Evolutionary conservation across 371 early-diverging fungal species (phyloP).

Genomic region (Smittium mucronatum): DNA sequence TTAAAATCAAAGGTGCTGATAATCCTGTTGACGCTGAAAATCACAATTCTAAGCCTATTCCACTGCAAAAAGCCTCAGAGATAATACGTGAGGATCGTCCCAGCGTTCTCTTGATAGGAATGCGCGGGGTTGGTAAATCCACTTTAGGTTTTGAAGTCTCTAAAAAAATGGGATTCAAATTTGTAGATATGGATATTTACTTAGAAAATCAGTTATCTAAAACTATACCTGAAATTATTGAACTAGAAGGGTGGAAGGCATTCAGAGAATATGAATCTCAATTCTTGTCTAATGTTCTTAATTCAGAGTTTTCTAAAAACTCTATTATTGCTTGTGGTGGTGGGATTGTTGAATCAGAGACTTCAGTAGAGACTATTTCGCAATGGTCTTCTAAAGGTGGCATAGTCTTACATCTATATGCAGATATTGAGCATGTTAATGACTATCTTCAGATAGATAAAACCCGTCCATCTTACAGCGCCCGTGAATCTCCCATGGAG

Average conservation of each 20-base stretch:
- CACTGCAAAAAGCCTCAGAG: background rate
- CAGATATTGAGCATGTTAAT: slow-evolving; percentile 67
- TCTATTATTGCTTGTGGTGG: slow-evolving; percentile 88
- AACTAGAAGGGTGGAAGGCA: slow-evolving; percentile 71
- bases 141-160: slow-evolving; percentile 69
- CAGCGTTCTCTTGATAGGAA: slow-evolving; percentile 76
- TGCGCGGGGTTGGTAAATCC: slow-evolving; percentile 96
- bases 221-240: slow-evolving; percentile 66
- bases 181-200: slow-evolving; percentile 80
- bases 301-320: slow-evolving; percentile 34
- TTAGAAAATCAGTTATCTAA: slow-evolving; percentile 52
- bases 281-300: slow-evolving; percentile 42
- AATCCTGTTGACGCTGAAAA: background rate
- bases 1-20: slow-evolving; percentile 59
- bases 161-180: slow-evolving; percentile 45
- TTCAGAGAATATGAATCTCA: slow-evolving; percentile 70
- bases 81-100: background rate
- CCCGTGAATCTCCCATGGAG: slow-evolving; percentile 50
- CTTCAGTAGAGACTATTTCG: slow-evolving; percentile 47
- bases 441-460: slow-evolving; percentile 62
- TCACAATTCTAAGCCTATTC: background rate
- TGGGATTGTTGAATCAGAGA: slow-evolving; percentile 78
- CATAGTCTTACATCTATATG: slow-evolving; percentile 63
- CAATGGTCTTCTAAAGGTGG: slow-evolving; percentile 43
- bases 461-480: slow-evolving; percentile 70